Percentiles rank a stretch among this genome's conserved stretches.
phyloP scores from a whole-genome alignment of 768 basidiomycete genomes.

The Trametes maxima region DNA sequence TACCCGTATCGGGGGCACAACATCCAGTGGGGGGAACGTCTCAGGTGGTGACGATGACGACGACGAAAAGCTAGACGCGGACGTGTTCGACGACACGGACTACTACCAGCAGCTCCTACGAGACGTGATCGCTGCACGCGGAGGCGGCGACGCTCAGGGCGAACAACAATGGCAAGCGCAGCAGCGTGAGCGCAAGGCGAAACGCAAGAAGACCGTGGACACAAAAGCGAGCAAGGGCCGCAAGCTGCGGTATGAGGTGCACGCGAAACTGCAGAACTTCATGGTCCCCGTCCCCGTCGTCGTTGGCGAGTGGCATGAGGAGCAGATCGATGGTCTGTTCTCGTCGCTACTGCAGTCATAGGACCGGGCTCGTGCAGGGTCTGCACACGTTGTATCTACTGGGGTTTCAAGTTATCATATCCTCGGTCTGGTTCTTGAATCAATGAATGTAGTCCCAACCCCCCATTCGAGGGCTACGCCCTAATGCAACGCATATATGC shows the following conservation, averaged over 20 bases:
- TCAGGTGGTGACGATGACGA: constrained; percentile 38
- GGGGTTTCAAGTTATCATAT: too few species aligned
- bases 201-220: constrained; percentile 81
- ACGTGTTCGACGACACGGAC: constrained; percentile 86
- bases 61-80: constrained; percentile 36
- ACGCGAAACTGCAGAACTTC: constrained; percentile 96
- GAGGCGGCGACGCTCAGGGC: constrained; percentile 39
- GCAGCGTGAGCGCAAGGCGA: constrained; percentile 71
- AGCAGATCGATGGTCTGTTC: constrained; percentile 95
- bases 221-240: constrained; percentile 95
- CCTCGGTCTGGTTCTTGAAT: too few species aligned
- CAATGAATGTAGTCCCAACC: too few species aligned
- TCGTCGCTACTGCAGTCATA: constrained; percentile 66
- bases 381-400: too few species aligned
- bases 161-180: constrained; percentile 63
- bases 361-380: background rate
- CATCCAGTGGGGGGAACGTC: constrained; percentile 22
- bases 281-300: constrained; percentile 81
- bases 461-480: too few species aligned
- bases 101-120: constrained; percentile 92
- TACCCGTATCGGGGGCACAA: constrained; percentile 42
- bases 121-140: constrained; percentile 82
- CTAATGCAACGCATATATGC: too few species aligned
- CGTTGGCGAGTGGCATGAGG: constrained; percentile 85
- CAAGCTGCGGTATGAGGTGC: constrained; percentile 91